Evolutionary conservation across 257 asterid genomes (phyloP).

Genomic region (Solanum pinnatisectum): DNA sequence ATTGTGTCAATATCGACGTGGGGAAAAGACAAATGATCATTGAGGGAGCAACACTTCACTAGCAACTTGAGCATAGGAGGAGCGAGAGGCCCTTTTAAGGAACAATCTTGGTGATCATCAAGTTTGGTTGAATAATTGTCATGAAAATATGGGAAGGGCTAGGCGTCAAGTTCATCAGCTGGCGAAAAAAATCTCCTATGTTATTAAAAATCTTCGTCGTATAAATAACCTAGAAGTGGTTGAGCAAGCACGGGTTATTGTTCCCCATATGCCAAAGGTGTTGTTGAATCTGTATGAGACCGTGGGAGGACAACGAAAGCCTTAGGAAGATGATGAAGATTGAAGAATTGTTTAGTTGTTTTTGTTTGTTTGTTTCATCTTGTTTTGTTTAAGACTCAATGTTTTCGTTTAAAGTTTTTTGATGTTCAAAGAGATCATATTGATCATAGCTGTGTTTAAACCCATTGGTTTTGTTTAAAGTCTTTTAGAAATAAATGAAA

Average conservation of each 20-base stretch:
- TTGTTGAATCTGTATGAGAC: neutral
- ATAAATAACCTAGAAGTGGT: rapidly evolving
- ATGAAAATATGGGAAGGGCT: neutral
- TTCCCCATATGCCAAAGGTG: neutral
- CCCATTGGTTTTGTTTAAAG: no score
- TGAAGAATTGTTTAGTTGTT: neutral
- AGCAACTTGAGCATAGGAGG: no score
- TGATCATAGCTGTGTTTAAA: no score
- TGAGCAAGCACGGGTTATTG: neutral
- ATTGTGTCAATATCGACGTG: neutral
- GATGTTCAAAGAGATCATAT: no score
- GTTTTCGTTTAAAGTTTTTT: no score
- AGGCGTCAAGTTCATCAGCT: neutral
- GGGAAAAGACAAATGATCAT: neutral
- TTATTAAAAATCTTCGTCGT: neutral
- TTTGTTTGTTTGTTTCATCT: neutral
- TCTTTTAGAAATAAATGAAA: no score
- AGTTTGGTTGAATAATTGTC: neutral
- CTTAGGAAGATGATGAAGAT: neutral
- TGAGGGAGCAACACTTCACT: neutral
- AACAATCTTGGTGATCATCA: neutral
- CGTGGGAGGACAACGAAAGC: neutral
- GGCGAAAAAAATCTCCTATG: neutral
- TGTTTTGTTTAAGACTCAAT: neutral
- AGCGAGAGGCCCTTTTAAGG: no score